Base-by-base conservation (phyloP, 2,329 filamentous ascomycete species). In the Trichoderma koningiopsis region DNA sequence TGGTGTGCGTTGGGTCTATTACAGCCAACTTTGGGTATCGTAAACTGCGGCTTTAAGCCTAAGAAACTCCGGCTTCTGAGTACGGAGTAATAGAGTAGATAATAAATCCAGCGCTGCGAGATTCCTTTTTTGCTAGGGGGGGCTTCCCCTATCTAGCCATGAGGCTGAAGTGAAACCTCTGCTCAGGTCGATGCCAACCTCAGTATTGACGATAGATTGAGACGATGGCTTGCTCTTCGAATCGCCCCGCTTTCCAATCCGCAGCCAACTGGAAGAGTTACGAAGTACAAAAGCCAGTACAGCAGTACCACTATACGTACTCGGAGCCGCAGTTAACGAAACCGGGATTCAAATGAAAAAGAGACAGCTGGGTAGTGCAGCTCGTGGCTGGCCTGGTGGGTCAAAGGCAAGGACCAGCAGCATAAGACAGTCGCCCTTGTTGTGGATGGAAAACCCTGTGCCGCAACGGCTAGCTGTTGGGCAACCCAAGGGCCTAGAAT, bases 1-100 rank as follows among this genome's bases (percentile, higher is more conserved):
- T 69, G 43, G 56, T 61, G 56, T 55, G 63, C 57, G 55, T 22
- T 66, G 63, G 16, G 47, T 56, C 33, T 29, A 58, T 66, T 66
- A 65, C 49, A 29, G 35, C 63, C 55, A 22, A 40, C 63, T 3
- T 47, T 31, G 49, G 24, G 53, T 35, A 66, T 27, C 43, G 47
- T 53, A 49, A 66, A 49, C 53, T 43, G 53, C 53, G 24, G 63
- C 63, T 29, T n/a, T 27, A 24, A 37, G 53, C 55, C 63, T 66
- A 22, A 40, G 40, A 59, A 59, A 47, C 37, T 65, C 62, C 24
- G 49, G 6, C 53, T 24, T 31, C 60, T 64, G 19, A 13, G 47
- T 10, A 49, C 47, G 47, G 47, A 22, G 24, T 19, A 40, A 35
- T 35, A 29, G 60, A 55, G 61, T 57, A 57, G 63, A 58, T 22